A percentile compares a stretch with the other conserved stretches of the same genome.
phyloP scores from a whole-genome alignment of 352 stramenopile species.

The Globisporangium cystogenes region DNA sequence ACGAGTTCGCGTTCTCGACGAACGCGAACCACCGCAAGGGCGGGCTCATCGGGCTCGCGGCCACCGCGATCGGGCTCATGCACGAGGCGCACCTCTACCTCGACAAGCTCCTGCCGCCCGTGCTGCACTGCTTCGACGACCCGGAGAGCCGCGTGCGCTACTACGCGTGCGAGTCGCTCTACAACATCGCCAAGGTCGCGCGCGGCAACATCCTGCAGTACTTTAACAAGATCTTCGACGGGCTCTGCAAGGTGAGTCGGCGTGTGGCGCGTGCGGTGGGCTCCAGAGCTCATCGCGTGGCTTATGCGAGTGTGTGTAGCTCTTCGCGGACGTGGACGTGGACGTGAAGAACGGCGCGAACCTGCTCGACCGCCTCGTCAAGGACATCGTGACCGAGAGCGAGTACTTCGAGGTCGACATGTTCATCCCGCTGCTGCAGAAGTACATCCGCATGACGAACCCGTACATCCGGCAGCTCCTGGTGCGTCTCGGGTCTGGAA shows the following conservation, averaged over 20 bases:
- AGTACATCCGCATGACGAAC: conserved; percentile 98
- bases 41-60: conserved; percentile 97
- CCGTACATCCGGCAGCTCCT: conserved; percentile 99
- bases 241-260: conserved; percentile 70
- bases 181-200: conserved; percentile 99
- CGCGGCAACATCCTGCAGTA: conserved; percentile 93
- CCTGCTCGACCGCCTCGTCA: conserved; percentile 90
- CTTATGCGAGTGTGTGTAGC: conserved; percentile 48
- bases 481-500: conserved; percentile 17
- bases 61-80: conserved; percentile 97
- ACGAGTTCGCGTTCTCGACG: conserved; percentile 97
- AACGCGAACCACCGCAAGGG: conserved; percentile 99
- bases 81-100: conserved; percentile 89
- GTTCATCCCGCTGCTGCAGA: conserved; percentile 98
- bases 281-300: too few relatives aligned
- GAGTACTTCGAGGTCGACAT: conserved; percentile 98
- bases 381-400: conserved; percentile 99
- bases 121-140: conserved; percentile 99
- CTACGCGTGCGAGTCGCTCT: conserved; percentile 99
- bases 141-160: conserved; percentile 97
- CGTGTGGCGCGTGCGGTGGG: too few relatives aligned
- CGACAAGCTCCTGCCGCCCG: conserved; percentile 93
- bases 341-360: conserved; percentile 98
- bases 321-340: conserved; percentile 99
- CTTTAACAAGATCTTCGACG: conserved; percentile 99